phyloP scores from a whole-genome alignment of 306 rosid genomes.

The Cucumis cinereus region DNA sequence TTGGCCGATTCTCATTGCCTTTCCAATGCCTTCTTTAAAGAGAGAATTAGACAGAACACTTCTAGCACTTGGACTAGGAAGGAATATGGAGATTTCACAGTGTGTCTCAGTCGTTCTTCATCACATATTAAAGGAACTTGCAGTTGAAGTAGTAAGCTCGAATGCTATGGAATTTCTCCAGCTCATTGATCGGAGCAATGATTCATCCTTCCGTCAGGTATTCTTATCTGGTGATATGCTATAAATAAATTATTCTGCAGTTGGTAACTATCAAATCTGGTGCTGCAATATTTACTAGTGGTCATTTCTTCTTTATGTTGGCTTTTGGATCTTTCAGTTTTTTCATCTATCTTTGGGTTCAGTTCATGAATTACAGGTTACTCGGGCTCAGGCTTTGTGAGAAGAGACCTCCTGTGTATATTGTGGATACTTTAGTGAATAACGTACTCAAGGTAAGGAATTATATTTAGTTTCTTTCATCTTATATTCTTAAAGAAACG shows the following conservation, averaged over 20 bases:
- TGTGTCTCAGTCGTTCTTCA: constrained; percentile 72
- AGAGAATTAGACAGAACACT: constrained; percentile 37
- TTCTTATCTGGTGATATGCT: constrained; percentile 5
- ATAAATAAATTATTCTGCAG: not conserved
- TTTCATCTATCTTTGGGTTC: constrained; percentile 13
- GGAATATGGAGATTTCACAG: constrained; percentile 38
- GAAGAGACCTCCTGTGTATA: constrained; percentile 27
- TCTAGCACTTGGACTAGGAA: constrained; percentile 58
- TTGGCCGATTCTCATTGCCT: not conserved
- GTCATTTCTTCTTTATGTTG: not conserved
- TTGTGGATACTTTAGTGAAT: constrained; percentile 41
- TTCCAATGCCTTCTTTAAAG: constrained; percentile 24
- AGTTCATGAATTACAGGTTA: constrained; percentile 85
- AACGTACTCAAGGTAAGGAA: constrained; percentile 48
- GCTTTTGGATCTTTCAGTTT: not conserved
- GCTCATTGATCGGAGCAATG: constrained; percentile 60
- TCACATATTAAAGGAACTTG: constrained; percentile 81
- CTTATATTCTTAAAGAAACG: not conserved
- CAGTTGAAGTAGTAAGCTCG: constrained; percentile 46
- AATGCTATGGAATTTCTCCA: constrained; percentile 49
- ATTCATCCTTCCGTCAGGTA: constrained; percentile 72
- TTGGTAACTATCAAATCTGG: not conserved
- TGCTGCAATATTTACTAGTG: not conserved
- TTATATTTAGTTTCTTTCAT: not conserved
- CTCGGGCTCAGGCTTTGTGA: constrained; percentile 87